Evolutionary conservation across 257 asterid genomes (phyloP), one percentile per base, ranked within the genome.

Genomic region (Solanum dulcamara): DNA sequence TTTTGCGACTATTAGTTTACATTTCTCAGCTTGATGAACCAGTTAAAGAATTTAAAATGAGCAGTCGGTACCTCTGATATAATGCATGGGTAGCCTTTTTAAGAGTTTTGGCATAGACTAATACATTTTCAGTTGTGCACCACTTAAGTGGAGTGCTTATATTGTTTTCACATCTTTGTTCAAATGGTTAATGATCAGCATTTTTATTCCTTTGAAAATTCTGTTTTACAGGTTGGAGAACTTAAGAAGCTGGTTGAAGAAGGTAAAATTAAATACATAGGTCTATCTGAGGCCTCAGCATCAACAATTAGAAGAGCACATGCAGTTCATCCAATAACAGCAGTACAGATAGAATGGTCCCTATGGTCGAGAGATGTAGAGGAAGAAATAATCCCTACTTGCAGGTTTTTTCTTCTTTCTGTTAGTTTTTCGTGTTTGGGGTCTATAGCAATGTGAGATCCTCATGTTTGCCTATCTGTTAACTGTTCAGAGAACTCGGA

Each of bases 291-390:
- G 92, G 95, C 98, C 33, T 90, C 92, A 70, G 93, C 94, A 86
- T 90, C 95, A 30, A 92, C 98, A 37, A 93, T 94, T 81, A 90
- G 91, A 89, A 93, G 97, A 89, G 96, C 97, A n/a, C 95, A 94
- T 48, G 93, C 92, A 15, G 89, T 94, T 77, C 98, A 94, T 89
- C 95, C 97, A 0, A 26, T 94, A 86, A 90, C 94, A 62, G 95
- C 97, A 0, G 88, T 93, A 53, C 97, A 94, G 89, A 88, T 87
- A 7, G 98, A 94, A 81, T 94, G 97, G 97, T 94, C 97, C 1
- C 86, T 93, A 85, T 93, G 96, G 96, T 81, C 95, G 11, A 89
- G 97, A 86, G 98, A 93, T 84, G 88, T 89, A 71, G 98, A 93
- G 86, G 90, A 89, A 9, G 97, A 91, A 83, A 86, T 92, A 62